These are phyloP conservation scores for Mucor lusitanicus DNA, from an alignment of 371 early-diverging fungal species.

Conservation along the genomic window DNA sequence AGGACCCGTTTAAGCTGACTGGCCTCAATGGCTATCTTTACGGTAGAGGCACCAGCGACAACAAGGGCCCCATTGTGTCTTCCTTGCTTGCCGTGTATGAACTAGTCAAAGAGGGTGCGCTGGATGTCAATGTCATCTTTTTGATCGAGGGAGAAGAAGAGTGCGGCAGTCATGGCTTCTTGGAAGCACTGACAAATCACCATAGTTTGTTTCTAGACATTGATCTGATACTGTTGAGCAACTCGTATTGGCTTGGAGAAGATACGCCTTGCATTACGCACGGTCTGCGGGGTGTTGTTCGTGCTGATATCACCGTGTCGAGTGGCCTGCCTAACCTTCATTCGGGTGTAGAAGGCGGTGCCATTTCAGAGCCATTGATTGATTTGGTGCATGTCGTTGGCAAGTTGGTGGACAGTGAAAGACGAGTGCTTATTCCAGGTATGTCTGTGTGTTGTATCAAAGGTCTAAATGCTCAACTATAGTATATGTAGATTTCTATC, in stretches of 20 bases:
- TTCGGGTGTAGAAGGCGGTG: constrained; percentile 88
- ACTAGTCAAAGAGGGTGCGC: constrained; percentile 56
- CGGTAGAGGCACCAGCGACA: constrained; percentile 82
- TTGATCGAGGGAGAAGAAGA: constrained; percentile 88
- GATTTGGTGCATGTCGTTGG: constrained; percentile 73
- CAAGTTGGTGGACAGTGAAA: constrained; percentile 58
- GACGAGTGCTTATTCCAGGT: constrained; percentile 74
- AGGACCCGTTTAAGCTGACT: constrained; percentile 45
- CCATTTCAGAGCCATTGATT: constrained; percentile 76
- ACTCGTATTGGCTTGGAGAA: constrained; percentile 74
- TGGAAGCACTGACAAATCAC: constrained; percentile 60
- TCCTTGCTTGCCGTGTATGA: constrained; percentile 77
- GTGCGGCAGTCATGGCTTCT: constrained; percentile 73
- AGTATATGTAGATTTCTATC: constrained; percentile 54
- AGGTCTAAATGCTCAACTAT: no score
- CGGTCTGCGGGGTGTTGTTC: constrained; percentile 76
- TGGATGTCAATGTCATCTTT: constrained; percentile 74
- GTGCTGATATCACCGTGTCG: constrained; percentile 44
- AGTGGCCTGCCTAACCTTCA: constrained; percentile 70
- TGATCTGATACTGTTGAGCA: constrained; percentile 72
- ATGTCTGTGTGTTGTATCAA: background rate
- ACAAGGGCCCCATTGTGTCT: constrained; percentile 83
- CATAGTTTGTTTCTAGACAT: constrained; percentile 62
- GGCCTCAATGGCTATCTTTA: constrained; percentile 78
- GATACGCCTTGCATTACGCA: constrained; percentile 70